Evolutionary conservation across 345 rosid species (phyloP), one percentile per base, ranked within the genome.

Genomic region (Erysimum cheiranthoides): DNA sequence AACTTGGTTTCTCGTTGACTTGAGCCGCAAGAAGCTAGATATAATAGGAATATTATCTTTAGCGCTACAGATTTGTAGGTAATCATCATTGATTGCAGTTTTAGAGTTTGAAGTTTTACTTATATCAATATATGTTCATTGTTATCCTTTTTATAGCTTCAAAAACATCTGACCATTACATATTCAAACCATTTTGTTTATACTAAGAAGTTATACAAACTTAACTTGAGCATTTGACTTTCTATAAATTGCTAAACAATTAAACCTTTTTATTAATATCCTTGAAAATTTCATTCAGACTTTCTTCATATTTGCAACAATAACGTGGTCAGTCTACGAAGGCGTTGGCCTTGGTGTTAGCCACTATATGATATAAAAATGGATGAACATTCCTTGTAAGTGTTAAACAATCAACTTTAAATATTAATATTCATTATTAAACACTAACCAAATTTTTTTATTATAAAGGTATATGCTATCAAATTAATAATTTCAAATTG

Each of bases 1-100:
- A 86, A 86, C 7, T 76, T 74, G 16, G 47, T 61, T 40, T 46
- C 39, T 34, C 40, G 78, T 68, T 73, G 74, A 62, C 86, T 82
- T 34, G 53, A 51, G 5, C 11, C 70, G 10, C 80, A 45, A 39
- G 66, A 71, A 71, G 74, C 28, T 21, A 71, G 3, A 8, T 42
- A 58, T 1, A 49, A 4, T 13, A 12, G 31, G 46, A 71, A 79
- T 59, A 62, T 38, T 39, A 47, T 6, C 58, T 73, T 4, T 47
- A 39, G 5, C 56, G 39, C 46, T 64, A 77, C 18, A 14, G 47
- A 38, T 38, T 71, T 78, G 32, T 32, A 71, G 52, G 62, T 65
- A 47, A 18, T 49, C 17, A 42, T 43, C 61, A 71, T 71, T 39
- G 49, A 38, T 71, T 71, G 6, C 0, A 10, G 12, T 69, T 34